These are phyloP conservation scores for Lentinula sp. DNA, from an alignment of 768 basidiomycete species.

Conservation along the genomic window DNA sequence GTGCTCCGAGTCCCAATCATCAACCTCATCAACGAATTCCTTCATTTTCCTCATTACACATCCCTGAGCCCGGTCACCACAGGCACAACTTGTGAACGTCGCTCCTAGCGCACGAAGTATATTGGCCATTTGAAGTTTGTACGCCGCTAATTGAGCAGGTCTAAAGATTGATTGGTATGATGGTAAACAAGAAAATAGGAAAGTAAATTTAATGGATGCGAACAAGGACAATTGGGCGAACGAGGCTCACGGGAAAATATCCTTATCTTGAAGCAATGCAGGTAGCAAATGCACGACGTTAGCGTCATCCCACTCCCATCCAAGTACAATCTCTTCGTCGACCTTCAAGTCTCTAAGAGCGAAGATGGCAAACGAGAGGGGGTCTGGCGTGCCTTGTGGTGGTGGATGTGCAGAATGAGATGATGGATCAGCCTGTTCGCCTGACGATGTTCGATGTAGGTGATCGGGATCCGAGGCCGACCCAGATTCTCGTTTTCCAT, in stretches of 20 bases:
- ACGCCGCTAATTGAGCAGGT: conserved; percentile 1
- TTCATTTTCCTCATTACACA: conserved; percentile 64
- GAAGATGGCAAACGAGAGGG: conserved; percentile 73
- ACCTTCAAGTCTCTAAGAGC: conserved; percentile 68
- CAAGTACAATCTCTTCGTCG: conserved; percentile 82
- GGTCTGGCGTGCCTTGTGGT: not conserved
- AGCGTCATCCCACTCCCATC: conserved; percentile 97
- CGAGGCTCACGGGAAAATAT: conserved; percentile 49
- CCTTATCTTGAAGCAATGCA: conserved; percentile 54
- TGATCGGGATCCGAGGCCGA: not conserved
- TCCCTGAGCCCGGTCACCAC: conserved; percentile 52
- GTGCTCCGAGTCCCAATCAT: not conserved
- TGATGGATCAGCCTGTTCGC: not conserved
- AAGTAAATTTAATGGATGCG: not conserved
- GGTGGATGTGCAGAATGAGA: not conserved
- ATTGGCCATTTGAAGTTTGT: conserved; percentile 54
- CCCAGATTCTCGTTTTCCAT: conserved; percentile 9
- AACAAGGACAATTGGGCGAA: not conserved
- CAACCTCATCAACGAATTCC: conserved; percentile 45
- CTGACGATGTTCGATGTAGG: not conserved
- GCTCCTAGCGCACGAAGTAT: conserved; percentile 65
- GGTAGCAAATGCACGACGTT: conserved; percentile 77
- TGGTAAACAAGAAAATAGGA: conserved; percentile 7
- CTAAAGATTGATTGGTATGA: not conserved
- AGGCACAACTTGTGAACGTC: conserved; percentile 72